phyloP scores from a whole-genome alignment of 495 filamentous ascomycete species.

The Aspergillus steynii region DNA sequence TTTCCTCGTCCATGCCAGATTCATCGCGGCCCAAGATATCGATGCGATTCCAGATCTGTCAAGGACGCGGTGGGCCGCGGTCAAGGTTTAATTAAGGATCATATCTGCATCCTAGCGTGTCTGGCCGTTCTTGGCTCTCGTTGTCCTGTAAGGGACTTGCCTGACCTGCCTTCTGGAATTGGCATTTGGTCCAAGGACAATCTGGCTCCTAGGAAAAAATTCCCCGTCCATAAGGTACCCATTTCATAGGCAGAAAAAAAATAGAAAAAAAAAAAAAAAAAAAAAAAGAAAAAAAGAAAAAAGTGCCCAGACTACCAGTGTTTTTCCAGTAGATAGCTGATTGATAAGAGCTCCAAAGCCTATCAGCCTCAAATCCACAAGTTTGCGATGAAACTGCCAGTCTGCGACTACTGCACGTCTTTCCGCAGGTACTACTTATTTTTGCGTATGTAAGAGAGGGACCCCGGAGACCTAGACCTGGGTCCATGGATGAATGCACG shows the following conservation, averaged over 20 bases:
- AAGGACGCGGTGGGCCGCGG: slow-evolving; percentile 30
- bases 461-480: neutral
- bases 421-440: neutral
- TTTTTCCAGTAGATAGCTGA: neutral
- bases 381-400: neutral
- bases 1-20: neutral
- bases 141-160: slow-evolving; percentile 18
- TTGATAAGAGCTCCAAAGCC: neutral
- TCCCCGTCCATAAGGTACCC: neutral
- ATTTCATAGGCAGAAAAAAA: neutral
- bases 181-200: neutral
- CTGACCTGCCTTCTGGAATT: slow-evolving; percentile 5
- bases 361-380: neutral
- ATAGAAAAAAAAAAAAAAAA: neutral
- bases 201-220: neutral
- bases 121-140: slow-evolving; percentile 33
- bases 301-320: neutral
- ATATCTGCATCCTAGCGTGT: slow-evolving; percentile 38
- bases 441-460: neutral
- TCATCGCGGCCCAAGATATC: neutral
- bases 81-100: slow-evolving; percentile 52
- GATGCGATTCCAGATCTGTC: slow-evolving; percentile 18
- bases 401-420: neutral
- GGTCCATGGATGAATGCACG: too few species aligned
- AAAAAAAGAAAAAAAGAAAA: neutral